Evolutionary conservation across 2,329 filamentous ascomycete genomes (phyloP), one percentile per base, ranked within the genome.

Genomic region (Aspergillus sp.): DNA sequence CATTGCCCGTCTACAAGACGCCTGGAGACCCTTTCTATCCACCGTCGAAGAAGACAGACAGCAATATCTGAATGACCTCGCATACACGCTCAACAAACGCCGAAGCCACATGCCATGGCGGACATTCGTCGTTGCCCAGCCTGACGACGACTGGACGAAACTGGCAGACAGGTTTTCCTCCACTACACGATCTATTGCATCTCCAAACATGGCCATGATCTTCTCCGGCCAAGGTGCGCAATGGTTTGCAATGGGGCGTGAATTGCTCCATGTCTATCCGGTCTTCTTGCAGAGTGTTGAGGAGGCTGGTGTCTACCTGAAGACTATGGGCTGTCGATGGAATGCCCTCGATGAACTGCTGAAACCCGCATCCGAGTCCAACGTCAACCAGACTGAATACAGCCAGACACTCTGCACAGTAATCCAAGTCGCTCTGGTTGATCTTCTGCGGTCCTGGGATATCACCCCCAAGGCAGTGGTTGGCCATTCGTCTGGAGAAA

Each of bases 401-500:
- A 13, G 7, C 8, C 11, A 10, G 19, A 10, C 59, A 12, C 39
- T 62, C 1, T 65, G 57, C 12, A 60, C 56, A 0, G 56, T 51
- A 4, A 29, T 66, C 10, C 63, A 66, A 36, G 48, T 66, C 5
- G 62, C 58, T 1, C 38, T 66, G 5, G 52, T 64, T 1, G 59
- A 65, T 29, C 46, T 65, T 3, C 33, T 66, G 4, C 46, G 48
- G 2, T 51, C 48, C 19, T 59, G 52, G 46, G 37, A 42, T n/a
- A 47, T 66, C 26, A 45, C 41, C 5, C 58, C 62, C 5, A 44
- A 33, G 12, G 40, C 42, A 7, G 62, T 66, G 5, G 44, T 39
- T 1, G 61, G 62, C 3, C 62, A 66, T 32, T 64, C 60, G 0
- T 58, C 56, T 2, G 62, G 62, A 5, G 63, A 66, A 39, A 61